Evolutionary conservation across 768 basidiomycete species (phyloP), one percentile per base, ranked within the genome.

Genomic region (Pulveroboletus sp.): DNA sequence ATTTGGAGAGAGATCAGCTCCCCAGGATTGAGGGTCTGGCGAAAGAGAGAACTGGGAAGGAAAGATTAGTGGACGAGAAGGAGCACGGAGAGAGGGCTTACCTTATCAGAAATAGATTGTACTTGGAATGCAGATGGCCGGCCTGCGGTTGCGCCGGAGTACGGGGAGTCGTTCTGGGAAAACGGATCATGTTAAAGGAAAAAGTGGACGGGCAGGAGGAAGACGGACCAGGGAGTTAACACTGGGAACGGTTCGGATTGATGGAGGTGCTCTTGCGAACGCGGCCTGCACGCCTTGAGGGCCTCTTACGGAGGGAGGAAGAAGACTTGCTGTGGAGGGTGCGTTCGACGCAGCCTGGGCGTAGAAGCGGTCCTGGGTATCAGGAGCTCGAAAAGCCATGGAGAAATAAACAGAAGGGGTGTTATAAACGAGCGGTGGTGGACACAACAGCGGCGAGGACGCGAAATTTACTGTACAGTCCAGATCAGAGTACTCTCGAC

Each of bases 21-120:
- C 85, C 87, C 87, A 89, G 0, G 75, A 78, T 12, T 75, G 69
- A 3, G 87, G 87, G 66, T 89, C 86, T 1, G 86, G 79, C 6
- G 85, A 81, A 18, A 89, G 77, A 14, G 85, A 86, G 61, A 80
- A 89, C 86, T 89, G 32, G 43, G 31, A 18, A 17, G 39, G 2
- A 14, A 30, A 17, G 31, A 14, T 62, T 18, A 40, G 51, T 39
- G 36, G 24, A 28, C 3, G 47, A 38, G 46, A 42, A 7, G 32
- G 46, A 5, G 45, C 8, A 33, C 3, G 14, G 4, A n/a, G 12
- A 8, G 9, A 26, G 43, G 43, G 54, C 68, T 38, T 53, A 71
- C 82, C 72, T 85, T 84, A 61, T 85, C 78, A 28, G 82, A 80
- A 52, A 84, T 75, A 18, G 80, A 82, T 11, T 69, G 71, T 47